These are phyloP conservation scores for Berkeleyomyces rouxiae DNA, from an alignment of 2,329 filamentous ascomycete species.

Conservation along the genomic window DNA sequence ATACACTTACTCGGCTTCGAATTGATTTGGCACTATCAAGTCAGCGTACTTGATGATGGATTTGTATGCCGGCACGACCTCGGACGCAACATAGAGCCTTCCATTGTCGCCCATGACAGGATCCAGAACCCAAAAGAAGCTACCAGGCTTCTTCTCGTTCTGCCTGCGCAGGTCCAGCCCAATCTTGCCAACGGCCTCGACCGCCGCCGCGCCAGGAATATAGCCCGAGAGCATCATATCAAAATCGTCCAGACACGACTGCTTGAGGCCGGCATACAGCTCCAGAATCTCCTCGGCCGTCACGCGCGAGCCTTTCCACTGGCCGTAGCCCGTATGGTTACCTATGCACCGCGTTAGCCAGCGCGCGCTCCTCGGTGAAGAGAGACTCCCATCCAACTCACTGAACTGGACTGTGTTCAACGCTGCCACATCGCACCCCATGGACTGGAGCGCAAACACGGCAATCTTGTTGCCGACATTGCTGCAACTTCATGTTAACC, in stretches of 20 bases:
- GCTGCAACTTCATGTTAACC: constrained; percentile 21
- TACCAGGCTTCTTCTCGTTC: constrained; percentile 44
- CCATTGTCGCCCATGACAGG: constrained; percentile 98
- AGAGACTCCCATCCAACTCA: constrained; percentile 29
- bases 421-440: constrained; percentile 85
- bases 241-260: constrained; percentile 74
- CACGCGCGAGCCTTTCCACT: constrained; percentile 70
- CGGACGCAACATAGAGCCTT: constrained; percentile 74
- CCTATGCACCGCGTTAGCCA: constrained; percentile 34
- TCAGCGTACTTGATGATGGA: constrained; percentile 65
- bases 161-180: constrained; percentile 61
- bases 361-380: not conserved
- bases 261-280: constrained; percentile 68
- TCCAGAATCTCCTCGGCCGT: constrained; percentile 69
- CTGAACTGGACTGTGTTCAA: constrained; percentile 97
- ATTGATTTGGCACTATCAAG: constrained; percentile 88
- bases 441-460: constrained; percentile 79
- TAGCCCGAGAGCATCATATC: constrained; percentile 93
- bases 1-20: constrained; percentile 69
- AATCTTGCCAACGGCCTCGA: constrained; percentile 71
- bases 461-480: constrained; percentile 98
- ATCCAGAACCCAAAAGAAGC: constrained; percentile 94
- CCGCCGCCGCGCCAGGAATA: constrained; percentile 70
- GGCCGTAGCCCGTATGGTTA: constrained; percentile 86
- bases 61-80: constrained; percentile 85